Evolutionary conservation across 2,329 filamentous ascomycete genomes (phyloP).

Genomic region (Fusarium devonianum): DNA sequence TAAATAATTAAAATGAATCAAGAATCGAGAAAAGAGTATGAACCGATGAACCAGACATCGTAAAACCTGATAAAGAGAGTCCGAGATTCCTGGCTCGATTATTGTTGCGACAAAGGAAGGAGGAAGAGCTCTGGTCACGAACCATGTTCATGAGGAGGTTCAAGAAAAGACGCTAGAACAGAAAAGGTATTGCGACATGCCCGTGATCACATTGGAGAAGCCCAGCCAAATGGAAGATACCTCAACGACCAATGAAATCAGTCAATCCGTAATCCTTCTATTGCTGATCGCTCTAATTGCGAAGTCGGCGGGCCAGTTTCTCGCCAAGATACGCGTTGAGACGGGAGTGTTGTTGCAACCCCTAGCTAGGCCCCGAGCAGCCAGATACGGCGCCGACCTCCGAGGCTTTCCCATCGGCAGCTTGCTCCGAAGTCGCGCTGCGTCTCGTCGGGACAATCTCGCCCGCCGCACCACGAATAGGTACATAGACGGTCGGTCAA

Average conservation of each 20-base stretch:
- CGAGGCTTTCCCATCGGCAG: constrained; percentile 39
- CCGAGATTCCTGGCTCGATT: too few species aligned
- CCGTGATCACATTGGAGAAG: constrained; percentile 3
- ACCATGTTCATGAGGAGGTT: too few species aligned
- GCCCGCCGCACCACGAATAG: constrained; percentile 1
- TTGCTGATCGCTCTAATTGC: background rate
- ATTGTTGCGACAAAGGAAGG: too few species aligned
- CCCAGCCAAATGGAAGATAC: background rate
- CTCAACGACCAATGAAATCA: background rate
- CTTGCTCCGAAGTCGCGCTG: constrained; percentile 30
- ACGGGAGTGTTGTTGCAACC: background rate
- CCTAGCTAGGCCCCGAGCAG: background rate
- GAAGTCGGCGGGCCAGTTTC: constrained; percentile 14
- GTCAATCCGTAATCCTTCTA: background rate
- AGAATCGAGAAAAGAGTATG: too few species aligned
- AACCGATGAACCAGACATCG: too few species aligned
- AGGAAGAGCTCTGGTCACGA: too few species aligned
- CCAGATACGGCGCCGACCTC: constrained; percentile 28
- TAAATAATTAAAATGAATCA: too few species aligned
- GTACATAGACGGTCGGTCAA: background rate
- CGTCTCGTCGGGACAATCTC: constrained; percentile 2
- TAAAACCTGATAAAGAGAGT: too few species aligned
- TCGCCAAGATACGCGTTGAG: background rate
- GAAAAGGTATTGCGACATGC: too few species aligned
- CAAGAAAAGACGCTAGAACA: background rate